Base-by-base conservation (phyloP, 176 grass and related monocot genomes). In the Tillandsia fasciculata region DNA sequence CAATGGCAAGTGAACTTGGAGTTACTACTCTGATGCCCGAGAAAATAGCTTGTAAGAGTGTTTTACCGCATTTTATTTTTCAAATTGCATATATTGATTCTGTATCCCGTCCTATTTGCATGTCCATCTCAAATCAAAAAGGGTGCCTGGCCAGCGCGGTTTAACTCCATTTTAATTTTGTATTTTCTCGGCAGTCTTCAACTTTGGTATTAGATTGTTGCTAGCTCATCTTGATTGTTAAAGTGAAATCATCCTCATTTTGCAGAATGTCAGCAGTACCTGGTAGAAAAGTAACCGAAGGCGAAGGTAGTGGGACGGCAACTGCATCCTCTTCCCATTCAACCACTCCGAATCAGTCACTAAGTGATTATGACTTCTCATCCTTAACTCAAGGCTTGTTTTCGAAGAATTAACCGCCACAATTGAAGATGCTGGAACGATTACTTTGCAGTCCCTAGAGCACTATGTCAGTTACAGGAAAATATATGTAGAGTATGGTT, bases 331-430 rank as follows among this genome's bases (percentile, higher is more conserved):
- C 79, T 17, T 71, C 66, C 57, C 73, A 17, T 52, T 70, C 47
- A 2, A 68, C 70, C 8, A 81, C 65, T 82, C 79, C 65, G 20
- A 82, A 66, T 67, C 53, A 82, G 47, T 82, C 79, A 29, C 72
- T 76, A 1, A 70, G 66, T 48, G 79, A 82, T 17, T 82, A 75
- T 23, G 79, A 76, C 65, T 82, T 82, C 56, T 82, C 79, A 47
- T 65, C 79, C 28, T 82, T 82, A 69, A 82, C 79, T 4, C 73
- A 76, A 58, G 66, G 59, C 12, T 57, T 81, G 61, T 81, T 81
- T 52, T 57, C 78, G 12, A 81, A 81, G 67, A 54, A 53, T 48
- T 80, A 51, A 74, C 50, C 18, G 18, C 27, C 67, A 64, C 48
- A 51, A 68, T n/a, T 49, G n/a, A 51, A 10, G 74, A 68, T 51